Conservation (phyloP, 73 alveolate genomes). For the Durusdinium trenchii region DNA sequence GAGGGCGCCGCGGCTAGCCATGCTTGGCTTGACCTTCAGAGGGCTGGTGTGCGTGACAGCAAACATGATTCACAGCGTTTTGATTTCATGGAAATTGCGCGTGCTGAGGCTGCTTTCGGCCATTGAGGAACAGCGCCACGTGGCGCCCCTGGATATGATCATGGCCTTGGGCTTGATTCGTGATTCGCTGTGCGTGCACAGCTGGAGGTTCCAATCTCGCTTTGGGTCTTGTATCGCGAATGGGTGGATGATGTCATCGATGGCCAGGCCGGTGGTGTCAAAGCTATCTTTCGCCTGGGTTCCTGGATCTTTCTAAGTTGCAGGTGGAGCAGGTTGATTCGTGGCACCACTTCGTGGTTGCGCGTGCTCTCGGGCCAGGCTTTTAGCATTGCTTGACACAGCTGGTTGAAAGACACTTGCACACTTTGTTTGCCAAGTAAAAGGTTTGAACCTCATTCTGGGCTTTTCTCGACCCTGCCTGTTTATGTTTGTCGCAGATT, state of each 20-base stretch:
- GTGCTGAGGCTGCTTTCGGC: too few relatives aligned
- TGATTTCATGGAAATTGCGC: too few relatives aligned
- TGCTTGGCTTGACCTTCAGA: not conserved
- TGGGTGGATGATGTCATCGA: conserved; percentile 87
- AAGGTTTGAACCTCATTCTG: not conserved
- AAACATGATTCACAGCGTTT: too few relatives aligned
- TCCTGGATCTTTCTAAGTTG: not conserved
- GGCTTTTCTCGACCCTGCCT: not conserved
- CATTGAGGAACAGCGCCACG: too few relatives aligned
- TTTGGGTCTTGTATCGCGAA: conserved; percentile 76
- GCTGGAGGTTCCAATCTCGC: conserved; percentile 37
- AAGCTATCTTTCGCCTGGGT: not conserved
- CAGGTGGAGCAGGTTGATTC: conserved; percentile 83
- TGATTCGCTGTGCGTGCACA: too few relatives aligned
- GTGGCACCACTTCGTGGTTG: conserved; percentile 79
- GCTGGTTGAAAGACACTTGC: not conserved
- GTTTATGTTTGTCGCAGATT: not conserved
- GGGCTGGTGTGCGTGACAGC: too few relatives aligned
- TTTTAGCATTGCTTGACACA: not conserved
- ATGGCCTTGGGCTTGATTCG: too few relatives aligned
- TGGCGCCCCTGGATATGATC: too few relatives aligned
- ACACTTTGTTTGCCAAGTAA: not conserved
- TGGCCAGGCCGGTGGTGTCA: conserved; percentile 25
- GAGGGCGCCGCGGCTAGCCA: conserved; percentile 64
- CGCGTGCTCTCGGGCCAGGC: conserved; percentile 55